A percentile compares a stretch with the other conserved stretches of the same genome.
These are phyloP conservation scores for Aspergillus unguis DNA, from an alignment of 2,329 filamentous ascomycete genomes.

Conservation along the genomic window DNA sequence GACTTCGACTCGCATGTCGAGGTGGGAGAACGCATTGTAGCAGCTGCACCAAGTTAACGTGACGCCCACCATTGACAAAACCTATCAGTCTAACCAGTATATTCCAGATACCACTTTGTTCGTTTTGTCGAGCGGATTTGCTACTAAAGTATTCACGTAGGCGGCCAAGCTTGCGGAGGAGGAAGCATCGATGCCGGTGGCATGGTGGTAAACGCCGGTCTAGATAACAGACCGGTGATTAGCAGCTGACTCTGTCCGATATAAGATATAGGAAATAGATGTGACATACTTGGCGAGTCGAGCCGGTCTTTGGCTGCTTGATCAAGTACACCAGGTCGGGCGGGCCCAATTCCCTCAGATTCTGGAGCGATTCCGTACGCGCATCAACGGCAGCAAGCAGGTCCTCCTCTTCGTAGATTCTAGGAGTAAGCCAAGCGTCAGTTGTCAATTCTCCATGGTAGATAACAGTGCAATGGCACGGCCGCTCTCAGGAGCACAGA, in stretches of 20 bases:
- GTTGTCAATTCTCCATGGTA: slow-evolving; percentile 9
- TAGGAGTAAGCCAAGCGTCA: slow-evolving; percentile 40
- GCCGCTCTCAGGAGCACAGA: slow-evolving; percentile 26
- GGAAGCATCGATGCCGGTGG: slow-evolving; percentile 93
- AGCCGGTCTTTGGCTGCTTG: slow-evolving; percentile 65
- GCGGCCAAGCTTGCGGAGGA: slow-evolving; percentile 95
- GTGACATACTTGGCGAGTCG: slow-evolving; percentile 53
- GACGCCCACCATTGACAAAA: not conserved
- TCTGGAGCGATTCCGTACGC: slow-evolving; percentile 81
- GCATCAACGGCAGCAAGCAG: slow-evolving; percentile 83
- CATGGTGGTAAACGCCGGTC: slow-evolving; percentile 95
- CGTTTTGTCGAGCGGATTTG: slow-evolving; percentile 77
- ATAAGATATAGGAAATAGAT: not conserved
- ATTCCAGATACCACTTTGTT: slow-evolving; percentile 90
- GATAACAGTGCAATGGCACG: slow-evolving; percentile 20
- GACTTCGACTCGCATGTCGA: slow-evolving; percentile 98
- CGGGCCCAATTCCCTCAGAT: slow-evolving; percentile 87
- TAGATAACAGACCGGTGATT: slow-evolving; percentile 38
- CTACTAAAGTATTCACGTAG: slow-evolving; percentile 97
- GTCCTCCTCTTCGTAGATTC: slow-evolving; percentile 89
- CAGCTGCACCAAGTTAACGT: slow-evolving; percentile 55
- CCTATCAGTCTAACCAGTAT: slow-evolving; percentile 67
- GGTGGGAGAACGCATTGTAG: slow-evolving; percentile 97
- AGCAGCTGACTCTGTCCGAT: not conserved
- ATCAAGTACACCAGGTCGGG: slow-evolving; percentile 94